Evolutionary conservation across 2,329 filamentous ascomycete genomes (phyloP).

Genomic region (Basipetospora chlamydospora): DNA sequence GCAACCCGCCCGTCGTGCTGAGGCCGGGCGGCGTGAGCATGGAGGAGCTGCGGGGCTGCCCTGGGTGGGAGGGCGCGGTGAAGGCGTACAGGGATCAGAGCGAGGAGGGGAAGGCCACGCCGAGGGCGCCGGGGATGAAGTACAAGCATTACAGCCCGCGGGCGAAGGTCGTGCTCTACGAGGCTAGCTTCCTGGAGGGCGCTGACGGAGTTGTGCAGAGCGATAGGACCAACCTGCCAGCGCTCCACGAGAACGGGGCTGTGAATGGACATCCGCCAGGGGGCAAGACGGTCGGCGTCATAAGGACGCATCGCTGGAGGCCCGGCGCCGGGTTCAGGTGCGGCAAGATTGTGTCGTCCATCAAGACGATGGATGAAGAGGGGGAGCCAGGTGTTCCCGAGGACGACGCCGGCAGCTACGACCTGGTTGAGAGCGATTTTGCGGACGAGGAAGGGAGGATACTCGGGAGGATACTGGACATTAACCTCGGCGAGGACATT

Average conservation of each 20-base stretch:
- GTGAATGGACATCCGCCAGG: conserved; percentile 6
- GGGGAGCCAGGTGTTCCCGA: conserved; percentile 13
- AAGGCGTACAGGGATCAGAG: conserved; percentile 68
- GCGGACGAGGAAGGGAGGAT: conserved; percentile 16
- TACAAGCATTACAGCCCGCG: conserved; percentile 95
- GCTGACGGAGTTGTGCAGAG: conserved; percentile 19
- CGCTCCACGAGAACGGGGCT: conserved; percentile 7
- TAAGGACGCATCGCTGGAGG: conserved; percentile 41
- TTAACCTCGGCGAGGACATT: conserved; percentile 56
- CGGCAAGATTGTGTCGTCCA: conserved; percentile 11
- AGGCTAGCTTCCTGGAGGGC: conserved; percentile 30
- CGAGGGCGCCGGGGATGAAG: conserved; percentile 93
- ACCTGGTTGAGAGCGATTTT: conserved; percentile 27
- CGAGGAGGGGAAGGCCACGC: conserved; percentile 48
- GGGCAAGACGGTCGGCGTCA: conserved; percentile 29
- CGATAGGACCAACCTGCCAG: conserved; percentile 19
- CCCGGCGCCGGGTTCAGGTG: conserved; percentile 24
- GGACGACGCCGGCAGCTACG: conserved; percentile 18
- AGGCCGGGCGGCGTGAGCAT: conserved; percentile 78
- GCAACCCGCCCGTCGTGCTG: conserved; percentile 64
- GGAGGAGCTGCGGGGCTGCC: conserved; percentile 57
- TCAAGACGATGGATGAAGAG: conserved; percentile 12
- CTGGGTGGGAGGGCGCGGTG: conserved; percentile 67
- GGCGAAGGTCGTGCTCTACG: conserved; percentile 73
- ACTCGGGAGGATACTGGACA: conserved; percentile 44